Evolutionary conservation across 2,329 filamentous ascomycete species (phyloP).

Genomic region (Microascus cirrosus): DNA sequence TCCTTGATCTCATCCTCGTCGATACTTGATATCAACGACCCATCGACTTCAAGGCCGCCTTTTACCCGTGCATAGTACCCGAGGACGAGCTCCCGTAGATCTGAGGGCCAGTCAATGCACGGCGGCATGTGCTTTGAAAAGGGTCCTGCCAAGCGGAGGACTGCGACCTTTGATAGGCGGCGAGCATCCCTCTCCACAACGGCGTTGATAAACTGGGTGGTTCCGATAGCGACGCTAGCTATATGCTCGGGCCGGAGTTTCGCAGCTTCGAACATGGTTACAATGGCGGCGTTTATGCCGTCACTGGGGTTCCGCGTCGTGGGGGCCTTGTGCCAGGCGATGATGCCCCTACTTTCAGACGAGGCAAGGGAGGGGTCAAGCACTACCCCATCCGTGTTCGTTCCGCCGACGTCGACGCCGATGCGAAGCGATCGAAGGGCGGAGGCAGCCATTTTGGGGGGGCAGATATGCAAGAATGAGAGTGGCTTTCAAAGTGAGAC

Average conservation of each 20-base stretch:
- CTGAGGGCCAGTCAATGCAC: constrained; percentile 40
- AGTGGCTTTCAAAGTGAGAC: too few species aligned
- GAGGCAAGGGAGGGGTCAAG: constrained; percentile 27
- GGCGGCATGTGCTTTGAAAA: constrained; percentile 39
- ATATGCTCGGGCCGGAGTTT: constrained; percentile 22
- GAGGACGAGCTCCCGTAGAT: constrained; percentile 33
- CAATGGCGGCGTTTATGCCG: constrained; percentile 32
- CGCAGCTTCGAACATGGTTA: constrained; percentile 25
- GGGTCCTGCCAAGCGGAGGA: constrained; percentile 37
- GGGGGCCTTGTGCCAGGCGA: constrained; percentile 38
- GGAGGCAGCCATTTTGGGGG: background rate
- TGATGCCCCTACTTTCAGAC: constrained; percentile 26
- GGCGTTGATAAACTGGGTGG: constrained; percentile 49
- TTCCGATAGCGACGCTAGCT: constrained; percentile 39
- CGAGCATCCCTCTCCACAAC: constrained; percentile 40
- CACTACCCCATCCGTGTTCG: constrained; percentile 41
- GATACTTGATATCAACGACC: constrained; percentile 30
- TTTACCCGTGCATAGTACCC: constrained; percentile 32
- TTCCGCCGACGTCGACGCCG: constrained; percentile 36
- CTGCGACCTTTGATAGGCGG: constrained; percentile 37
- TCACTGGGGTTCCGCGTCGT: constrained; percentile 35
- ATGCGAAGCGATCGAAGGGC: constrained; percentile 22
- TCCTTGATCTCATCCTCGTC: constrained; percentile 26
- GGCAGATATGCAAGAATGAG: too few species aligned
- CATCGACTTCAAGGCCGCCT: constrained; percentile 42